phyloP scores from a whole-genome alignment of 805 yeast species.

The Metschnikowia cerradonensis region DNA sequence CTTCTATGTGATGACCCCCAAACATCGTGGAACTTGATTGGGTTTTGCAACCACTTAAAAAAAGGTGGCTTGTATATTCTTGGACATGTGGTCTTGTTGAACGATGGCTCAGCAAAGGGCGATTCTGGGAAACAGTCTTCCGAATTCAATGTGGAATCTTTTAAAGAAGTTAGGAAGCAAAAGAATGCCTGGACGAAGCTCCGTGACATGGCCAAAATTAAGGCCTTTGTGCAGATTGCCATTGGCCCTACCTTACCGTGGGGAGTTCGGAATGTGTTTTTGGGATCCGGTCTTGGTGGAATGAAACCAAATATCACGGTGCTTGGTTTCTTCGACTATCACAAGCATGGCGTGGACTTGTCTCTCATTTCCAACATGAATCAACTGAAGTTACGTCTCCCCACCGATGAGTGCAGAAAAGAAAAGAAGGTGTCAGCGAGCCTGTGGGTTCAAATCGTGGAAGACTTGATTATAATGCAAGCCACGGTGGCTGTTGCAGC shows the following conservation, averaged over 20 bases:
- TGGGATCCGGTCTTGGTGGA: conserved; percentile 97
- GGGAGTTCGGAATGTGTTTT: conserved; percentile 90
- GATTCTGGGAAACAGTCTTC: conserved; percentile 13
- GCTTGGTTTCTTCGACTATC: conserved; percentile 77
- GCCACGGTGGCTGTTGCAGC: conserved; percentile 93
- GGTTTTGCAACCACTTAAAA: conserved; percentile 89
- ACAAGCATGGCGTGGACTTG: conserved; percentile 34
- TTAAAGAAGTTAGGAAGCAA: conserved; percentile 66
- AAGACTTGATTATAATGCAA: conserved; percentile 82
- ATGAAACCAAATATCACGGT: conserved; percentile 97
- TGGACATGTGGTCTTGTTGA: conserved; percentile 82
- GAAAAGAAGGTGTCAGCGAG: conserved; percentile 65
- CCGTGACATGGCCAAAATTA: conserved; percentile 71
- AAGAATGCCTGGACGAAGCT: conserved; percentile 79
- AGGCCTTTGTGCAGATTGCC: conserved; percentile 92
- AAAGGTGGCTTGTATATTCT: conserved; percentile 91
- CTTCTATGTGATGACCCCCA: conserved; percentile 88
- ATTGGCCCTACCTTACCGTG: conserved; percentile 84
- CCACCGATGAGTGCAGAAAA: conserved; percentile 74
- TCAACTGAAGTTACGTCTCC: conserved; percentile 35
- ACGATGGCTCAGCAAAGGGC: conserved; percentile 26
- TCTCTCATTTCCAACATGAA: conserved; percentile 21
- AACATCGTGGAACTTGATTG: conserved; percentile 85
- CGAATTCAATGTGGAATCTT: conserved; percentile 41
- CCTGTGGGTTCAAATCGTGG: conserved; percentile 91